phyloP scores from a whole-genome alignment of 805 yeast genomes.

The Blastobotrys mokoenaii region DNA sequence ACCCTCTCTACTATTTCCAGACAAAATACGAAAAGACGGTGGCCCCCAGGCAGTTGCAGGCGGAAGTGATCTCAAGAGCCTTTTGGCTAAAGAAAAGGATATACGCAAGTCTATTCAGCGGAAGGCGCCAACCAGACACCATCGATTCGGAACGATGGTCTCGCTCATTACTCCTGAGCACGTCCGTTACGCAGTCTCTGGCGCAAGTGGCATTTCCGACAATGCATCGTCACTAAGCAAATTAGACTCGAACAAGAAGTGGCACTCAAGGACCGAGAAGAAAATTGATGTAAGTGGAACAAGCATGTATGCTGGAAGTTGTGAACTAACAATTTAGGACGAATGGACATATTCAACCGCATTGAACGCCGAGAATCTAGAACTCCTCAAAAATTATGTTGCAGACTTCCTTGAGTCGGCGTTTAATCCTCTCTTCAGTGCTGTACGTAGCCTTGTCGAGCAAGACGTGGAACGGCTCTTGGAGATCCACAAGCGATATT shows the following conservation, averaged over 20 bases:
- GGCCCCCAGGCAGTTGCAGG: neutral
- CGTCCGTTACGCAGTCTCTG: conserved; percentile 56
- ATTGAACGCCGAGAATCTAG: too few relatives aligned
- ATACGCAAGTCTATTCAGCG: conserved; percentile 41
- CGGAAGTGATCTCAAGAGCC: conserved; percentile 27
- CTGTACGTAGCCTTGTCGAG: conserved; percentile 41
- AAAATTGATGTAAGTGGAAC: conserved; percentile 18
- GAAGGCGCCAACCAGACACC: conserved; percentile 65
- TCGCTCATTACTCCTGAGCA: conserved; percentile 59
- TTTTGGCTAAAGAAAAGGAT: conserved; percentile 54
- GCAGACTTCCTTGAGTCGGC: conserved; percentile 62
- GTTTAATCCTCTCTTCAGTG: conserved; percentile 54
- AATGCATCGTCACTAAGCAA: conserved; percentile 48
- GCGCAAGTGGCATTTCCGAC: conserved; percentile 54
- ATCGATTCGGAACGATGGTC: conserved; percentile 80
- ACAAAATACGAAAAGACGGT: neutral
- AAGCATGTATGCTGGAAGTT: conserved; percentile 9
- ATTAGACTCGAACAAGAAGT: conserved; percentile 60
- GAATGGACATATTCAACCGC: conserved; percentile 11
- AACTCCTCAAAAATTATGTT: conserved; percentile 36
- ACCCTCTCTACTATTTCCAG: conserved; percentile 23
- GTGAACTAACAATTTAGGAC: conserved; percentile 19
- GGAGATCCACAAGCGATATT: conserved; percentile 33
- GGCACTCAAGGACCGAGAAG: conserved; percentile 33
- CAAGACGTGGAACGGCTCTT: conserved; percentile 28